Evolutionary conservation across 768 basidiomycete genomes (phyloP).

Genomic region (Dacryopinax spathularia): DNA sequence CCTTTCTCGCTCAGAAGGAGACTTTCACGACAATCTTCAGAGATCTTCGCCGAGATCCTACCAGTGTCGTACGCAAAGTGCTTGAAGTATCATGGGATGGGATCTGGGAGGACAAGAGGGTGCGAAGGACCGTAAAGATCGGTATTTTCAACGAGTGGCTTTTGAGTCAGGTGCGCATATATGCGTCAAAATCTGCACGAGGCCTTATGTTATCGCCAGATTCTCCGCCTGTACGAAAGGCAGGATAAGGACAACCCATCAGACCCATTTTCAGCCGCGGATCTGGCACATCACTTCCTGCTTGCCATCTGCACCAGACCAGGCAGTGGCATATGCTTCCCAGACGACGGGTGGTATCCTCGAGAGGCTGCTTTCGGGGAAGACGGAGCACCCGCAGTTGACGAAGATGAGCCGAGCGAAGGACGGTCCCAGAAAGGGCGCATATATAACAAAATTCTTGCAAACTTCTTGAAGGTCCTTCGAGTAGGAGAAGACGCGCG

Average conservation of each 20-base stretch:
- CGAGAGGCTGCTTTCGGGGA: slow-evolving; percentile 36
- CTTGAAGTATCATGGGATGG: slow-evolving; percentile 66
- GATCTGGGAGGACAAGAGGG: slow-evolving; percentile 57
- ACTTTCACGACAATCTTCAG: slow-evolving; percentile 57
- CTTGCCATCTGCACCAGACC: slow-evolving; percentile 70
- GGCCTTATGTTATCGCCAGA: slow-evolving; percentile 26
- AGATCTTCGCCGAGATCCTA: slow-evolving; percentile 52
- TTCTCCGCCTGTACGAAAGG: slow-evolving; percentile 64
- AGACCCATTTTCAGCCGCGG: slow-evolving; percentile 40
- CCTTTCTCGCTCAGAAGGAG: slow-evolving; percentile 57
- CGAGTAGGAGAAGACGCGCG: slow-evolving; percentile 81
- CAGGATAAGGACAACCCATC: slow-evolving; percentile 31
- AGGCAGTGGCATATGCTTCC: slow-evolving; percentile 75
- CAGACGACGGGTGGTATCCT: slow-evolving; percentile 81
- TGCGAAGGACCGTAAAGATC: slow-evolving; percentile 59
- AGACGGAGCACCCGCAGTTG: slow-evolving; percentile 23
- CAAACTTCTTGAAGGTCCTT: slow-evolving; percentile 53
- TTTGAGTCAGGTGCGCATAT: slow-evolving; percentile 41
- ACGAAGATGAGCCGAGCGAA: slow-evolving; percentile 22
- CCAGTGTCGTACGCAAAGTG: slow-evolving; percentile 42
- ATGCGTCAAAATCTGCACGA: neutral
- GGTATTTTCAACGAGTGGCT: slow-evolving; percentile 54
- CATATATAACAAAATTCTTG: slow-evolving; percentile 71
- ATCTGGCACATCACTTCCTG: slow-evolving; percentile 76
- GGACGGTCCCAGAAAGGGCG: slow-evolving; percentile 26